Conservation (phyloP, 2,329 filamentous ascomycete species). For the Paraphaeosphaeria minitans region DNA sequence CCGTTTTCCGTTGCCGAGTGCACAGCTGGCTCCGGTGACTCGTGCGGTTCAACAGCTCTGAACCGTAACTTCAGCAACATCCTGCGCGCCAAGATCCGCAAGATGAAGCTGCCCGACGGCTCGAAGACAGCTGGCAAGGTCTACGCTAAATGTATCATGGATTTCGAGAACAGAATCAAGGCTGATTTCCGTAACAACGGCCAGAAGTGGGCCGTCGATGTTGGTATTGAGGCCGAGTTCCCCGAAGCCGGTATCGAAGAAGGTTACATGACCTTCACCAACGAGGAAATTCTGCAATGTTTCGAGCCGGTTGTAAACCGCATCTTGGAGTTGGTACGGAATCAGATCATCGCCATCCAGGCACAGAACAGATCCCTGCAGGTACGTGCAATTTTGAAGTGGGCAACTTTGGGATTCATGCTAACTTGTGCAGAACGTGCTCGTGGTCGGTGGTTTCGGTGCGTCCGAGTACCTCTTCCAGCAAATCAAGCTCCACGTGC, state of each 20-base stretch:
- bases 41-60: slow-evolving; percentile 95
- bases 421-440: slow-evolving; percentile 69
- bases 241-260: slow-evolving; percentile 98
- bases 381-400: slow-evolving; percentile 51
- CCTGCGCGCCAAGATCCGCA: slow-evolving; percentile 93
- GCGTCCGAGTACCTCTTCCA: slow-evolving; percentile 99
- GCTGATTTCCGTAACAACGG: slow-evolving; percentile 99
- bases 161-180: slow-evolving; percentile 99
- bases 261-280: slow-evolving; percentile 99
- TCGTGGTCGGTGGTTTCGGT: slow-evolving; percentile 97
- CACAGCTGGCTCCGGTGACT: slow-evolving; percentile 95
- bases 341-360: slow-evolving; percentile 99
- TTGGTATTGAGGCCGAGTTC: slow-evolving; percentile 97
- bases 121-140: slow-evolving; percentile 98
- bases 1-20: slow-evolving; percentile 97
- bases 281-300: slow-evolving; percentile 98
- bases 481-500: slow-evolving; percentile 98
- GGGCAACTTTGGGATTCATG: background rate
- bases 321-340: slow-evolving; percentile 92
- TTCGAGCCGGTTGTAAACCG: slow-evolving; percentile 98
- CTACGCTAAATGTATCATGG: slow-evolving; percentile 99
- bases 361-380: slow-evolving; percentile 92
- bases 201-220: slow-evolving; percentile 98
- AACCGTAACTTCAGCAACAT: slow-evolving; percentile 99
- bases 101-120: slow-evolving; percentile 98